These are phyloP conservation scores for Xanthoparmelia taractica DNA, from an alignment of 495 filamentous ascomycete species.

Conservation along the genomic window DNA sequence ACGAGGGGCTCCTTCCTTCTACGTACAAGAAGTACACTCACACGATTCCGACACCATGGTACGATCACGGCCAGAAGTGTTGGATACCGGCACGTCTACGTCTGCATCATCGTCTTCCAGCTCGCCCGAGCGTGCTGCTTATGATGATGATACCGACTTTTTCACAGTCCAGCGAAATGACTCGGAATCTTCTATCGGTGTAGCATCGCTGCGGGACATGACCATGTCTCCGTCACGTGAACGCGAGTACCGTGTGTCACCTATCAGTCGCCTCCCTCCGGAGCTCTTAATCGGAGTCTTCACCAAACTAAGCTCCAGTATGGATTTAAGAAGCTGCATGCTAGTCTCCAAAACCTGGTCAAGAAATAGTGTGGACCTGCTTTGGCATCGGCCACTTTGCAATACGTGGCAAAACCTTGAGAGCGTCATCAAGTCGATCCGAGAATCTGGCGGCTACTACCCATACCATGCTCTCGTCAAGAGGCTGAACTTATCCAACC, in stretches of 20 bases:
- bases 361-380: slow-evolving; percentile 79
- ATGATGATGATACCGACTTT: slow-evolving; percentile 90
- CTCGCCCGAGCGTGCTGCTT: slow-evolving; percentile 69
- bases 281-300: slow-evolving; percentile 94
- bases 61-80: slow-evolving; percentile 15
- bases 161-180: slow-evolving; percentile 78
- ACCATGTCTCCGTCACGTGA: slow-evolving; percentile 49
- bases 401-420: slow-evolving; percentile 72
- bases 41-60: slow-evolving; percentile 11
- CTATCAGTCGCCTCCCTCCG: slow-evolving; percentile 77
- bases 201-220: slow-evolving; percentile 67
- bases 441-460: slow-evolving; percentile 64
- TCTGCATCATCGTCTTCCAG: slow-evolving; percentile 65
- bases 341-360: slow-evolving; percentile 89
- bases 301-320: slow-evolving; percentile 64
- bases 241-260: slow-evolving; percentile 52
- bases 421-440: slow-evolving; percentile 68
- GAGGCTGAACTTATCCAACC: slow-evolving; percentile 75
- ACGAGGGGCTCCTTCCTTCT: slow-evolving; percentile 2
- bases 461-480: slow-evolving; percentile 80
- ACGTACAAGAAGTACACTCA: background rate
- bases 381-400: slow-evolving; percentile 92
- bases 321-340: slow-evolving; percentile 81
- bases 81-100: slow-evolving; percentile 21
- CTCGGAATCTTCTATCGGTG: slow-evolving; percentile 80